Conservation (phyloP, 2,329 filamentous ascomycete species). For the Epichloe gansuensis region DNA sequence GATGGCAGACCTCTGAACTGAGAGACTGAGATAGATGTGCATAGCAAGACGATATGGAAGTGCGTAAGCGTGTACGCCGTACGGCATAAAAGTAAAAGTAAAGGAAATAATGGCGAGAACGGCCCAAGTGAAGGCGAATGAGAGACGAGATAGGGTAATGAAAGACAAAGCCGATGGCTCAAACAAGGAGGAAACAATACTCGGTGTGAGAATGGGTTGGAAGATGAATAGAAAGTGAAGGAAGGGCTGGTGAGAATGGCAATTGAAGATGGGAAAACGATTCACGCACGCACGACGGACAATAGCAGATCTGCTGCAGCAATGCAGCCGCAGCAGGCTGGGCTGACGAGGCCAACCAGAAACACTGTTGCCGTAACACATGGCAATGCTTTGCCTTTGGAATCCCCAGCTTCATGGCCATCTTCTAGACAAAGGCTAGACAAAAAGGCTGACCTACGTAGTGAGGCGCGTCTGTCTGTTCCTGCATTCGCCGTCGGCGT, state of each 20-base stretch:
- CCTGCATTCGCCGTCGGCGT: not conserved
- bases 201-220: not conserved
- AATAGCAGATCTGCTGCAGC: not conserved
- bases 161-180: constrained; percentile 1
- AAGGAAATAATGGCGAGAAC: not conserved
- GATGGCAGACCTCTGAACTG: not conserved
- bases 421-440: not conserved
- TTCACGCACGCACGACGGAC: constrained; percentile 3
- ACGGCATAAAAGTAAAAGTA: no score
- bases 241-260: not conserved
- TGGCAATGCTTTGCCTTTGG: not conserved
- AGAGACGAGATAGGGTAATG: not conserved
- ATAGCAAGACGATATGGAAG: not conserved
- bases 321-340: not conserved
- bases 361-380: not conserved
- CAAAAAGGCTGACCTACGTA: not conserved
- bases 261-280: constrained; percentile 5
- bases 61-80: not conserved
- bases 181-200: not conserved
- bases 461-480: constrained; percentile 2
- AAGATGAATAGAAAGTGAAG: not conserved
- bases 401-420: not conserved
- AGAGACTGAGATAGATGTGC: not conserved
- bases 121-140: not conserved
- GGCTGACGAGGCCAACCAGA: not conserved